Evolutionary conservation across 495 filamentous ascomycete species (phyloP), one percentile per base, ranked within the genome.

Genomic region (Articulospora tetracladia): DNA sequence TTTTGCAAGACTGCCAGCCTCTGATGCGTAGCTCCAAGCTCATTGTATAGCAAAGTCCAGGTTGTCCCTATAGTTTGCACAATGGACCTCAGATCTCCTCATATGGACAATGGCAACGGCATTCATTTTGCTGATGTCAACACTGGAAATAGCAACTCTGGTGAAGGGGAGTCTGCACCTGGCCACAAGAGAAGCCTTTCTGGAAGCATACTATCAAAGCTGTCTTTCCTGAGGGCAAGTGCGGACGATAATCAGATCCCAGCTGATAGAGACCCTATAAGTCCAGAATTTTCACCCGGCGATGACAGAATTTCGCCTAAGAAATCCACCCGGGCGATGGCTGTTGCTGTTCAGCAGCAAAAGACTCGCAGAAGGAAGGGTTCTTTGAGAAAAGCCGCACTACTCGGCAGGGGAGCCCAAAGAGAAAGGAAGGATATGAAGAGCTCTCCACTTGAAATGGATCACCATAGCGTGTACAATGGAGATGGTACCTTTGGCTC

Each of bases 311-410:
- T 72, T 22, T 70, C 68, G 46, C 72, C 72, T 44, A 74, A 75
- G 60, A 74, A 73, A 22, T 63, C 71, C 66, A 76, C 78, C 11
- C 73, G 83, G 64, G 77, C 84, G 58, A 80, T 84, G 77, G 76
- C 80, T 23, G 73, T 72, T 50, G 77, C 75, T 15, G 70, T 81
- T 15, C 82, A 87, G 61, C 85, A 89, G 59, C 81, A 83, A 50
- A 88, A 88, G 67, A 88, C 86, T 10, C 81, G 92, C 24, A 84
- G 86, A 58, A 86, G 93, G 46, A 86, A 88, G 62, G 88, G 90
- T 6, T 93, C 90, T 4, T 72, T 93, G 57, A 78, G 90, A 44
- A 94, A 93, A 64, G 89, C 90, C 2, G 91, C 90, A 24, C 73
- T 93, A 10, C 77, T 93, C 8, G 89, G 89, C 4, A 83, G 88